Conservation (phyloP, 2,329 filamentous ascomycete genomes). For the Karstenula rhodostoma region DNA sequence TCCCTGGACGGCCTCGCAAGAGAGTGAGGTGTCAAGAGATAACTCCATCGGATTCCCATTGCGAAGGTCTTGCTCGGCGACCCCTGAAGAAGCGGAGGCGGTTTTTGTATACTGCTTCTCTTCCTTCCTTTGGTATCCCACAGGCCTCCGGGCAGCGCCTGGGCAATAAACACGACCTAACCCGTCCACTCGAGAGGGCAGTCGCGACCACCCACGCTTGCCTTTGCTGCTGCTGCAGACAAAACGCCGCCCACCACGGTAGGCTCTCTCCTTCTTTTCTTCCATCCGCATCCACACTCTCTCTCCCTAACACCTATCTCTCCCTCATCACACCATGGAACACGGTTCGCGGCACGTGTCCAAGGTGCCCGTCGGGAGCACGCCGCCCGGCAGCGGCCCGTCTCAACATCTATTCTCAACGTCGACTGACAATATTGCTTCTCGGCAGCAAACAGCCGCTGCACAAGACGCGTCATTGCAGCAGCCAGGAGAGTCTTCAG, state of each 20-base stretch:
- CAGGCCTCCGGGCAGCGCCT: neutral
- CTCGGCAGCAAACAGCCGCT: neutral
- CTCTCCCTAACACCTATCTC: neutral
- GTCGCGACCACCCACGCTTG: slow-evolving; percentile 7
- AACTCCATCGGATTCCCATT: neutral
- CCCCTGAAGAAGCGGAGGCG: neutral
- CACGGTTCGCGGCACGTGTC: neutral
- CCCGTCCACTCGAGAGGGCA: slow-evolving; percentile 1
- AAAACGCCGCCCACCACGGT: slow-evolving; percentile 7
- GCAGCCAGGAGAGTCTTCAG: neutral
- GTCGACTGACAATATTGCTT: neutral
- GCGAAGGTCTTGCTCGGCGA: neutral
- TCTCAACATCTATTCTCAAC: neutral
- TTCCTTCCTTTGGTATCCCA: slow-evolving; percentile 8
- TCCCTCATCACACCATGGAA: neutral
- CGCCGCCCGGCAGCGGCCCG: neutral
- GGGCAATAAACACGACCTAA: neutral
- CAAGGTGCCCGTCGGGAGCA: neutral
- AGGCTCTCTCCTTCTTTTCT: slow-evolving; percentile 7
- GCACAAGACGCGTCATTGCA: neutral
- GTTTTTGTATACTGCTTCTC: neutral
- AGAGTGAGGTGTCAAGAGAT: neutral
- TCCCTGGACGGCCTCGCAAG: neutral
- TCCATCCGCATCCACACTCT: slow-evolving; percentile 7
- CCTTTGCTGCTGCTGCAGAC: neutral